These are phyloP conservation scores for Xanthoceras sorbifolium DNA, from an alignment of 345 rosid genomes.

Conservation along the genomic window DNA sequence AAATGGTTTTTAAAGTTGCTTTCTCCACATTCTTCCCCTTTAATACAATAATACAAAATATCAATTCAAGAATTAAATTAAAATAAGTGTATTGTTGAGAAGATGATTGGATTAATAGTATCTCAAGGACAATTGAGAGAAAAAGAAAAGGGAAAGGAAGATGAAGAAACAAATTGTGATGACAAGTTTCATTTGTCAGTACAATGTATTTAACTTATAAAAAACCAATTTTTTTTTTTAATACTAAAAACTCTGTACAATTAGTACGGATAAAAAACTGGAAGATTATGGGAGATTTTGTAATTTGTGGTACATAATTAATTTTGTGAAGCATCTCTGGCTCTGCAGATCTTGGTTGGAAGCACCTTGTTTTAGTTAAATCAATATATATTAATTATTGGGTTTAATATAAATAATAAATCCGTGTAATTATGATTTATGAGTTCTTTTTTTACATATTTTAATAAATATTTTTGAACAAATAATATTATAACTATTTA, in stretches of 20 bases:
- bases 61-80: slow-evolving; percentile 17
- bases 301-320: neutral
- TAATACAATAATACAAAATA: slow-evolving; percentile 23
- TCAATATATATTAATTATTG: no score
- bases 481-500: no score
- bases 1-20: slow-evolving; percentile 35
- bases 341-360: neutral
- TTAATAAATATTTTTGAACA: no score
- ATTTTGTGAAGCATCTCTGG: neutral
- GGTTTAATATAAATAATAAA: no score
- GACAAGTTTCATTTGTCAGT: no score
- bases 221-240: neutral
- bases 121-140: slow-evolving; percentile 8
- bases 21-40: slow-evolving; percentile 42
- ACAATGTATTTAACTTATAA: slow-evolving; percentile 3
- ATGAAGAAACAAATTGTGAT: no score
- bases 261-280: slow-evolving; percentile 9
- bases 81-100: neutral
- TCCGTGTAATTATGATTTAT: no score
- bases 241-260: neutral
- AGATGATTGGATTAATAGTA: neutral
- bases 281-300: neutral
- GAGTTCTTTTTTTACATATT: no score
- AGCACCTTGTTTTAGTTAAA: neutral
- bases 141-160: neutral